Evolutionary conservation across 306 rosid genomes (phyloP), one percentile per base, ranked within the genome.

Genomic region (Cyclanthera cordifolia): DNA sequence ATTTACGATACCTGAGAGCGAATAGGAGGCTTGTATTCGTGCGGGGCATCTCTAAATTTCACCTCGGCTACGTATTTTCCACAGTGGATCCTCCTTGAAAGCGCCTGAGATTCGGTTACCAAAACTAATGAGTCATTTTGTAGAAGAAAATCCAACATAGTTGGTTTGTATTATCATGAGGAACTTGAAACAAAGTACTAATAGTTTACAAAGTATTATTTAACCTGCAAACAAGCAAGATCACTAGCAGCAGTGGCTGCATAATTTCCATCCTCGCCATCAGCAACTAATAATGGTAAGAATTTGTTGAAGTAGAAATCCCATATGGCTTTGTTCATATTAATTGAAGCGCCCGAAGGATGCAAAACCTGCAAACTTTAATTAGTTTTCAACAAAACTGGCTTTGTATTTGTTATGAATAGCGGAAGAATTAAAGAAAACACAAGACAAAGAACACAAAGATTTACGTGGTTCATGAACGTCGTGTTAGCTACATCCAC

Each of bases 61-160:
- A 83, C 96, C 84, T 93, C 96, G 4, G 99, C 99, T 19, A 93
- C 99, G 51, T 80, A 93, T 77, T 83, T 90, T 59, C 99, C 99
- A 53, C 86, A 90, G 49, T 93, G 99, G 69, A 93, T 82, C 71
- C 99, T 90, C 74, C 82, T 86, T 17, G 99, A 93, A 70, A 93
- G 84, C 27, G 95, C 95, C 99, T 93, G 85, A 15, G 6, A 58
- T 2, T 70, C 24, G 16, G 16, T 17, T 1, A 4, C 9, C 8
- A 9, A 5, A 6, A 34, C 41, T 34, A 34, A 6, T 9, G 7
- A 34, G 41, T 5, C 8, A 5, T 34, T 34, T 34, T 5, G 8
- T 6, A 34, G 8, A 24, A 14, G 28, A 5, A 5, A 37, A 37
- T 63, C 17, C 52, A 2, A 5, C 34, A 63, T 1, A 19, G 24